Evolutionary conservation across 352 stramenopile species (phyloP).

Genomic region (Globisporangium polare): DNA sequence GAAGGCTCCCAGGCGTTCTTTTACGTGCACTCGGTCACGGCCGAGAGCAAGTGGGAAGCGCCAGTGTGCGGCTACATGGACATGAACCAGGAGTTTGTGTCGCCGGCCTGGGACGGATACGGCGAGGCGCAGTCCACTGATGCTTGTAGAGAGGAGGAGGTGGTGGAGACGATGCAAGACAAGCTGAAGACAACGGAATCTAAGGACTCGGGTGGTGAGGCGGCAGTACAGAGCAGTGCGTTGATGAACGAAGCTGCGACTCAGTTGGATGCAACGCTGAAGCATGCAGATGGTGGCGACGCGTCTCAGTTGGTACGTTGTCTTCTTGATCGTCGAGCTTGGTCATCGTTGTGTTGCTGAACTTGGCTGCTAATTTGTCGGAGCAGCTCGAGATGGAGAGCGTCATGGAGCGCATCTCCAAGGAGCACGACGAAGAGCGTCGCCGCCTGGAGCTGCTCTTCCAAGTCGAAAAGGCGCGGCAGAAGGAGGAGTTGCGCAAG

Average conservation of each 20-base stretch:
- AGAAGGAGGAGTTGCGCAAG: slow-evolving; percentile 62
- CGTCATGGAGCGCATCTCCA: slow-evolving; percentile 56
- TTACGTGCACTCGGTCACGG: slow-evolving; percentile 55
- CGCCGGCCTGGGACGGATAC: slow-evolving; percentile 17
- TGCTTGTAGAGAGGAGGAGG: not conserved
- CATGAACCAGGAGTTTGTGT: slow-evolving; percentile 52
- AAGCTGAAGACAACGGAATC: not conserved
- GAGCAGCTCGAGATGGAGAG: slow-evolving; percentile 52
- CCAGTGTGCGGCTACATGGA: slow-evolving; percentile 59
- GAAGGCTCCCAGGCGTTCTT: slow-evolving; percentile 53
- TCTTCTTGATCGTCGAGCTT: not conserved
- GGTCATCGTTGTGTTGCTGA: not conserved
- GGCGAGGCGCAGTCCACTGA: not conserved
- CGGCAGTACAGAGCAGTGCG: not conserved
- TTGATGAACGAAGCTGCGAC: slow-evolving; percentile 25
- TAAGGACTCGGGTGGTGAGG: not conserved
- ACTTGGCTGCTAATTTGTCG: not conserved
- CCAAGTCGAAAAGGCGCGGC: slow-evolving; percentile 57
- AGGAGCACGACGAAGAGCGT: slow-evolving; percentile 61
- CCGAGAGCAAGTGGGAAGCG: slow-evolving; percentile 60
- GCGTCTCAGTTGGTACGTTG: slow-evolving; percentile 13
- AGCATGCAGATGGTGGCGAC: slow-evolving; percentile 13
- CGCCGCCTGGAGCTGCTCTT: slow-evolving; percentile 59
- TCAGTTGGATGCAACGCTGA: slow-evolving; percentile 27
- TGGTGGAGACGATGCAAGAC: not conserved